Conservation (phyloP, 225 moss, liverwort and hornwort species). For the Asterella californica region DNA sequence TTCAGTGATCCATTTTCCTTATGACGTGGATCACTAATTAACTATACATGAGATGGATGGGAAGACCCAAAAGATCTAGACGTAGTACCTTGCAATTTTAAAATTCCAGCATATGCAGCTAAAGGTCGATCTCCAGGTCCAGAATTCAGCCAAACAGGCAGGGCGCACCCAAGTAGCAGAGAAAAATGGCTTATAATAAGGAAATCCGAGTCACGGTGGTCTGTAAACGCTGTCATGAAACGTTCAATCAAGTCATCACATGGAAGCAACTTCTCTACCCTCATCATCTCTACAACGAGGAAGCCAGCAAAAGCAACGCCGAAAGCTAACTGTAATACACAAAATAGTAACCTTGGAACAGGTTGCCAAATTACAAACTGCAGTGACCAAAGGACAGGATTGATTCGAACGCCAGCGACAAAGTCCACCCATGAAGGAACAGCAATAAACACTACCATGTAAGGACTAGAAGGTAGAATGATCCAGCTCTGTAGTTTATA, state of each 20-base stretch:
- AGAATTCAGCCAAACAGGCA: slow-evolving; percentile 92
- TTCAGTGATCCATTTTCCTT: no score
- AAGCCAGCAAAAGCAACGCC: slow-evolving; percentile 76
- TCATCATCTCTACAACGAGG: slow-evolving; percentile 68
- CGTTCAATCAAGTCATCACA: slow-evolving; percentile 53
- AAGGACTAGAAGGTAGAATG: slow-evolving; percentile 31
- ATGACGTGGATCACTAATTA: no score
- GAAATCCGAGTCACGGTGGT: slow-evolving; percentile 75
- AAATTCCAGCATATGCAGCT: slow-evolving; percentile 81
- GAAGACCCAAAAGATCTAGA: background rate
- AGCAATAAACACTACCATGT: slow-evolving; percentile 30
- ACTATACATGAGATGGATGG: background rate
- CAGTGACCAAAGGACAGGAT: slow-evolving; percentile 38
- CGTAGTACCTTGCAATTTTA: no score
- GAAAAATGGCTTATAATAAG: slow-evolving; percentile 95
- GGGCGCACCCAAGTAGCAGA: slow-evolving; percentile 84
- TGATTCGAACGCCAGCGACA: slow-evolving; percentile 15
- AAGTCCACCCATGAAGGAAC: slow-evolving; percentile 32
- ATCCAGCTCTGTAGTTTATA: slow-evolving; percentile 25
- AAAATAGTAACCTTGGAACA: slow-evolving; percentile 23
- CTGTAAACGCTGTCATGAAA: slow-evolving; percentile 75
- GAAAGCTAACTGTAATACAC: slow-evolving; percentile 61
- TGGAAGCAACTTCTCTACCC: slow-evolving; percentile 72
- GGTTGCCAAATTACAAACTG: slow-evolving; percentile 19
- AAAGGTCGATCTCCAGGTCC: slow-evolving; percentile 51